Conservation (phyloP, 2,329 filamentous ascomycete species). For the Canariomyces notabilis region DNA sequence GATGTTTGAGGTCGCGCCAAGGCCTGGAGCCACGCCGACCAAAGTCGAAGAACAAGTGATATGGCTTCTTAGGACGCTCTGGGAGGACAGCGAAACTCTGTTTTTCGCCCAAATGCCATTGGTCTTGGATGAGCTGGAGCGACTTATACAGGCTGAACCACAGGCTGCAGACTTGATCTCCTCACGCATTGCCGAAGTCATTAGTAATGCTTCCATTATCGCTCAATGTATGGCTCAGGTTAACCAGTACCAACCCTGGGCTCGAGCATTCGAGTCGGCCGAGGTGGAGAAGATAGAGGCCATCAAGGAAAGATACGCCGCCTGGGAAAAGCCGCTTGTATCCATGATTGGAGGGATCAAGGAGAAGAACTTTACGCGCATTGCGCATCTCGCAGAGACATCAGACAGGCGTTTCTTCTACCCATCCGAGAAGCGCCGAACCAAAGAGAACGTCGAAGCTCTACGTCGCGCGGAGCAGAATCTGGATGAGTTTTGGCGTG, state of each 20-base stretch:
- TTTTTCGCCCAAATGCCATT: conserved; percentile 32
- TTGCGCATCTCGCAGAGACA: conserved; percentile 33
- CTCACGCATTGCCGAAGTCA: conserved; percentile 28
- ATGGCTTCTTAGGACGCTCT: conserved; percentile 36
- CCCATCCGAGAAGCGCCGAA: conserved; percentile 41
- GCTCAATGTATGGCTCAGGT: conserved; percentile 41
- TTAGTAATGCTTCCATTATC: conserved; percentile 44
- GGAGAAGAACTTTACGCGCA: too few species aligned
- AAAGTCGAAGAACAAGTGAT: conserved; percentile 30
- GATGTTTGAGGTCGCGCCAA: too few species aligned
- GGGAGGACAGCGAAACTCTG: conserved; percentile 31
- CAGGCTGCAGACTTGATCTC: conserved; percentile 36
- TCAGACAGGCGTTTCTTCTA: conserved; percentile 39
- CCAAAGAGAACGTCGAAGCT: conserved; percentile 37
- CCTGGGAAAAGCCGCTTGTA: conserved; percentile 5
- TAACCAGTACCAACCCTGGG: conserved; percentile 45
- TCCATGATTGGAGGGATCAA: not conserved
- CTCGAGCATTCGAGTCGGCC: conserved; percentile 34
- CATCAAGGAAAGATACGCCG: conserved; percentile 27
- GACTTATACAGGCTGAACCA: conserved; percentile 36
- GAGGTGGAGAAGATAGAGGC: conserved; percentile 22
- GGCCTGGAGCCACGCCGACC: conserved; percentile 9
- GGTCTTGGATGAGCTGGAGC: conserved; percentile 45
- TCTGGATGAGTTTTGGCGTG: conserved; percentile 48
- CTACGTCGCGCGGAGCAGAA: conserved; percentile 43